Base-by-base conservation (phyloP, 495 filamentous ascomycete species). In the Pseudotulostoma volvatum region DNA sequence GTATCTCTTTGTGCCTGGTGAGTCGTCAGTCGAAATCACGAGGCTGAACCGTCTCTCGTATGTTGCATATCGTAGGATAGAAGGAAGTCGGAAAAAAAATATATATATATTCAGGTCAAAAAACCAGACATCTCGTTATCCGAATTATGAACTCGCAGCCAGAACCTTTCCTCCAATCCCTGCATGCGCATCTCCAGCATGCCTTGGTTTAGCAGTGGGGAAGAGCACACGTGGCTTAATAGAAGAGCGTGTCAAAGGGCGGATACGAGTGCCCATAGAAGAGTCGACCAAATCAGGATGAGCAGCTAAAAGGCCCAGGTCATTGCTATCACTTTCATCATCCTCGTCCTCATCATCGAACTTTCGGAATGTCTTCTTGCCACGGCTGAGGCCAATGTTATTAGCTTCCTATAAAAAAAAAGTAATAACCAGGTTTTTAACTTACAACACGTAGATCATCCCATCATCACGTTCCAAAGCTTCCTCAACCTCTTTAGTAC, bases 201-300 rank as follows among this genome's bases (percentile, higher is more conserved):
- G 44, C 20, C 54, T 38, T 30, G 51, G 46, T 28, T 61, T 51
- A 8, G 63, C 54, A 15, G 63, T 56, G 9, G 83, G 77, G 62
- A 94, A 97, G 7, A 97, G 74, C 9, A 86, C 68, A 25, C 86
- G 80, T 2, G 88, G 88, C 51, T 84, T 83, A 59, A 93, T 70
- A 2, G 77, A 70, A 0, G 77, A 75, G 35, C 84, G 78, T 19
- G 77, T 82, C 15, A 83, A 51, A 18, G 76, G 73, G 16, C 72
- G 67, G 21, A 61, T 47, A 18, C 52, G 55, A 3, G 55, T 39
- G 31, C 46, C 20, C 8, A 55, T 17, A 18, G 53, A 46, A 5
- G 51, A 46, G 15, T 66, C 54, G 19, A 61, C 47, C 32, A 64
- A 47, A 41, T 66, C 60, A 21, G 63, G 57, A 18, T 61, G 57